Percentiles rank a stretch among this genome's conserved stretches.
Conservation (phyloP, 768 basidiomycete species). For the Boletus subcaerulescens region DNA sequence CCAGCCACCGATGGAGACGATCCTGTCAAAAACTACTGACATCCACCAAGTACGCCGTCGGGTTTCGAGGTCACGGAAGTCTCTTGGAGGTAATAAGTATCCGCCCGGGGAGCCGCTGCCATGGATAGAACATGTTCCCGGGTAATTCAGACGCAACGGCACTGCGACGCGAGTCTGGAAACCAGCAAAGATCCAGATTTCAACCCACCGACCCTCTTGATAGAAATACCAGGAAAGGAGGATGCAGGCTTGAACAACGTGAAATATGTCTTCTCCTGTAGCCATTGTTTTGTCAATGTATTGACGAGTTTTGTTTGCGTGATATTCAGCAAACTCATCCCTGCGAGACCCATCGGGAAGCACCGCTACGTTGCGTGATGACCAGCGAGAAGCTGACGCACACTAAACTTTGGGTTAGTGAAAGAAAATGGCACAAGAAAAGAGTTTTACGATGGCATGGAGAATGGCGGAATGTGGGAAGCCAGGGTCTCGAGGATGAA, state of each 20-base stretch:
- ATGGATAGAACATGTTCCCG: conserved; percentile 75
- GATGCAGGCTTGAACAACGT: conserved; percentile 83
- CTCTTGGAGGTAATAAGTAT: conserved; percentile 77
- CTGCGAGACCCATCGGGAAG: conserved; percentile 72
- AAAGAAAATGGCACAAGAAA: neutral
- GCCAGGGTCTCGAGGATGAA: conserved; percentile 74
- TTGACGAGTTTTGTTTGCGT: conserved; percentile 81
- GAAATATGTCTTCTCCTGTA: conserved; percentile 84
- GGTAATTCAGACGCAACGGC: conserved; percentile 80
- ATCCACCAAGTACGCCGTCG: conserved; percentile 89
- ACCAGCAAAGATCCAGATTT: conserved; percentile 88
- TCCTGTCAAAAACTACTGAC: conserved; percentile 83
- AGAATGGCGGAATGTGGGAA: conserved; percentile 90
- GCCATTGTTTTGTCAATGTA: conserved; percentile 90
- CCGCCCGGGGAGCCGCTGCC: conserved; percentile 68
- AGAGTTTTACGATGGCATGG: conserved; percentile 74
- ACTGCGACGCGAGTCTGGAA: conserved; percentile 82
- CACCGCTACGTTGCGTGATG: conserved; percentile 62
- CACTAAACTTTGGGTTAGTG: conserved; percentile 46
- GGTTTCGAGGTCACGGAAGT: conserved; percentile 70
- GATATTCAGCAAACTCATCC: conserved; percentile 86
- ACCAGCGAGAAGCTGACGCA: conserved; percentile 81
- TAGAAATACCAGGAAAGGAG: conserved; percentile 90
- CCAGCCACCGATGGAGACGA: conserved; percentile 81
- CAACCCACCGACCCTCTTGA: conserved; percentile 86